Evolutionary conservation across 176 grass and related monocot genomes (phyloP).

Genomic region (Dactylis glomerata): DNA sequence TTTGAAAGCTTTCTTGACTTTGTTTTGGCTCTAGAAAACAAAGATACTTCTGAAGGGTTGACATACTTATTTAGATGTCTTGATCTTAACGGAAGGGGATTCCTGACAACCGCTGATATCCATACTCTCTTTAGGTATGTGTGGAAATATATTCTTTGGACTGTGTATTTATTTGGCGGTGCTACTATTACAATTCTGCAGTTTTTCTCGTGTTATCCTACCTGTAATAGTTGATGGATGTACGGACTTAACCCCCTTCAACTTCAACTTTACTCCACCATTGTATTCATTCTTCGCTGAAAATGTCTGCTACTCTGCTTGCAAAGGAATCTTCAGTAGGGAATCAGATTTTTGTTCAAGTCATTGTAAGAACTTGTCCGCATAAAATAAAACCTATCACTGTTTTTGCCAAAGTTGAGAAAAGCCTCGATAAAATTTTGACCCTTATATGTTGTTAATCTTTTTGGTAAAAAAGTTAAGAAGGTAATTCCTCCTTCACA

Average conservation of each 20-base stretch:
- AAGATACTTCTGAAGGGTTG: slow-evolving; percentile 93
- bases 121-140: slow-evolving; percentile 88
- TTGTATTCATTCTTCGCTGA: neutral
- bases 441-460: neutral
- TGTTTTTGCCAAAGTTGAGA: neutral
- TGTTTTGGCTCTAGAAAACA: slow-evolving; percentile 97
- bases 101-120: slow-evolving; percentile 92
- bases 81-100: slow-evolving; percentile 92
- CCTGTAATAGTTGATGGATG: neutral
- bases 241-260: neutral
- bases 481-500: neutral
- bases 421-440: neutral
- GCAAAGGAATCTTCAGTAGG: neutral
- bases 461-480: neutral
- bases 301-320: neutral
- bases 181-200: neutral
- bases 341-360: neutral
- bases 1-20: slow-evolving; percentile 99
- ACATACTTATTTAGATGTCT: slow-evolving; percentile 96
- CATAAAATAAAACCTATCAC: neutral
- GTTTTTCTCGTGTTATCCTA: neutral
- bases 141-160: neutral
- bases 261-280: neutral
- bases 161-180: neutral
- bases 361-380: neutral